These are phyloP conservation scores for Nitzschia palea DNA, from an alignment of 108 stramenopile species.

Conservation along the genomic window DNA sequence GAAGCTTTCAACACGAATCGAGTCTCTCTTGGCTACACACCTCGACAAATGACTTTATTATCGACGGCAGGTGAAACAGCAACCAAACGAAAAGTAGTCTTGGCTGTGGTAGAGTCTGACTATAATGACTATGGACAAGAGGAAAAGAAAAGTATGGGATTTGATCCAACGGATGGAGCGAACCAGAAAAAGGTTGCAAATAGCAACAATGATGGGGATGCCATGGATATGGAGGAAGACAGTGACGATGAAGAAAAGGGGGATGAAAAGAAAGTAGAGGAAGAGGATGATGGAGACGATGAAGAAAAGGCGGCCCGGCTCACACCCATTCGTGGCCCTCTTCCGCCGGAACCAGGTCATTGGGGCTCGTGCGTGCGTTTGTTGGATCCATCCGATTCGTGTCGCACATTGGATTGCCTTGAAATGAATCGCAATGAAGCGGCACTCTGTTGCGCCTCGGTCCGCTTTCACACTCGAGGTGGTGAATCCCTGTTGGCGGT, in stretches of 20 bases:
- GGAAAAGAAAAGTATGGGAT: conserved; percentile 76
- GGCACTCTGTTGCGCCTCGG: conserved; percentile 89
- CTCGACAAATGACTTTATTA: conserved; percentile 88
- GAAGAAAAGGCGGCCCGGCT: conserved; percentile 60
- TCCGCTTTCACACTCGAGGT: conserved; percentile 90
- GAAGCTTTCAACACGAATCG: conserved; percentile 90
- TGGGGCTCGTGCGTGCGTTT: conserved; percentile 98
- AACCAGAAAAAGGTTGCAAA: conserved; percentile 42
- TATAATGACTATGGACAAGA: conserved; percentile 87
- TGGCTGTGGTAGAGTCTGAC: conserved; percentile 96
- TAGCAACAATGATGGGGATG: conserved; percentile 52
- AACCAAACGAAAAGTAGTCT: conserved; percentile 52
- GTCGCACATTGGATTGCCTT: conserved; percentile 82
- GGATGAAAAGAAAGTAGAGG: conserved; percentile 45
- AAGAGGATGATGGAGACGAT: conserved; percentile 56
- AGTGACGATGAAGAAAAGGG: conserved; percentile 69
- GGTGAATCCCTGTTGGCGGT: conserved; percentile 93
- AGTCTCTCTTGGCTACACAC: conserved; percentile 92
- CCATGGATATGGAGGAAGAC: conserved; percentile 76
- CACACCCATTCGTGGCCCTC: conserved; percentile 88
- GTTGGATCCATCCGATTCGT: conserved; percentile 79
- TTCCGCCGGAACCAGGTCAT: conserved; percentile 74
- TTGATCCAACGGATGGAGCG: conserved; percentile 59
- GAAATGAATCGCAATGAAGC: conserved; percentile 94
- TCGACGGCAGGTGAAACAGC: conserved; percentile 35